Evolutionary conservation across 495 filamentous ascomycete species (phyloP), one percentile per base, ranked within the genome.

Genomic region (Penicillium robsamsonii): DNA sequence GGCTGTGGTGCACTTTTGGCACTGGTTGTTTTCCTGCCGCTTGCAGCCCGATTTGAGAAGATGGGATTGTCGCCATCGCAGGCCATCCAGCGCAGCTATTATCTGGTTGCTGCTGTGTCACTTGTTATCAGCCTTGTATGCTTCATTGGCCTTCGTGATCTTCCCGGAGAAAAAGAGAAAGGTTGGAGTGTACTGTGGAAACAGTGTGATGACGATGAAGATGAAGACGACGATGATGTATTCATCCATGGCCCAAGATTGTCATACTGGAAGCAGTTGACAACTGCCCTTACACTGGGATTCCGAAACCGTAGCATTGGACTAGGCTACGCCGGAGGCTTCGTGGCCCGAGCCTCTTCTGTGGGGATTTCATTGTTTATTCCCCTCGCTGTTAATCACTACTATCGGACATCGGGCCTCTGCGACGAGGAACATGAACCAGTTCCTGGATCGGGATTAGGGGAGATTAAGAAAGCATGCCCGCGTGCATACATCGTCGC

Each of bases 311-410:
- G 80, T 24, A 81, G 86, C 47, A 93, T 99, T 64, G 85, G 85
- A 38, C 79, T 97, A 0, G 91, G 89, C 17, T 99, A 97, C 62
- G 73, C 97, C 1, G 94, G 92, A 53, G 93, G 93, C 15, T 96
- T 99, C 59, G 93, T 97, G 1, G 94, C 95, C 5, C 85, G 94
- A 48, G 90, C 94, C 11, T 96, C 91, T n/a, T 96, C 92, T 0
- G 93, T 99, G 41, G 92, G 87, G 11, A 96, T 97, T 51, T 93
- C 90, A 1, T 78, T 96, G 9, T 99, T 97, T 74, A 86, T 99
- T 47, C 95, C 94, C 5, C 79, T 99, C 5, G 93, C 85, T 58
- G 84, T 96, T 55, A 97, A 99, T 64, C 79, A 86, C 38, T 96
- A 91, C 69, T 98, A 93, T 70, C 86, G 91, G 45, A 71, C 68